phyloP scores from a whole-genome alignment of 768 basidiomycete species.

The Tephrocybe sp. region DNA sequence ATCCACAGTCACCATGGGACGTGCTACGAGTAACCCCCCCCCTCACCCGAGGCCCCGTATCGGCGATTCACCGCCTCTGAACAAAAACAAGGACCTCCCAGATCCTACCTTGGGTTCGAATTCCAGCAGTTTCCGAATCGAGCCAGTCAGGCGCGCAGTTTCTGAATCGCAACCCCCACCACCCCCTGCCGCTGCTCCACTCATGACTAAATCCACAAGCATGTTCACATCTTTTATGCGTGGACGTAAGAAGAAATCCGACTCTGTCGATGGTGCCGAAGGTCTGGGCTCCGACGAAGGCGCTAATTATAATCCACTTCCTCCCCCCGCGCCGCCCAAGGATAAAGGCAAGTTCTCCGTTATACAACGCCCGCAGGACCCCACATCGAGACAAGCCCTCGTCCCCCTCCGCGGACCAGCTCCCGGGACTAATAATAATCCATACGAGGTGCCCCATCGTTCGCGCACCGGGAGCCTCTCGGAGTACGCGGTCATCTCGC shows the following conservation, averaged over 20 bases:
- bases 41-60: slow-evolving; percentile 1
- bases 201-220: slow-evolving; percentile 28
- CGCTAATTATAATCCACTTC: slow-evolving; percentile 31
- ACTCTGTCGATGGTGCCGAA: slow-evolving; percentile 23
- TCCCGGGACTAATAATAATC: background rate
- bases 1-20: slow-evolving; percentile 15
- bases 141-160: slow-evolving; percentile 30
- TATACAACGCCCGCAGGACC: slow-evolving; percentile 8
- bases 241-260: slow-evolving; percentile 36
- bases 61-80: slow-evolving; percentile 7
- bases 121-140: slow-evolving; percentile 17
- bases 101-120: slow-evolving; percentile 7
- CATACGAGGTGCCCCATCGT: slow-evolving; percentile 18
- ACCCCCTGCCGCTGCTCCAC: slow-evolving; percentile 16
- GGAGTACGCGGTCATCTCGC: slow-evolving; percentile 41
- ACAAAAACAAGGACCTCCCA: slow-evolving; percentile 20
- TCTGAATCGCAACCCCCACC: slow-evolving; percentile 30
- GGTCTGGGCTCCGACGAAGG: slow-evolving; percentile 18
- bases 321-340: slow-evolving; percentile 52
- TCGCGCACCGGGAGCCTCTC: slow-evolving; percentile 36
- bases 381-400: slow-evolving; percentile 19
- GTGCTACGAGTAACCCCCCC: slow-evolving; percentile 2
- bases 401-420: slow-evolving; percentile 14
- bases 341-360: slow-evolving; percentile 29
- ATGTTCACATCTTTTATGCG: slow-evolving; percentile 37